These are phyloP conservation scores for Barnettozyma populi DNA, from an alignment of 805 yeast genomes.

Conservation along the genomic window DNA sequence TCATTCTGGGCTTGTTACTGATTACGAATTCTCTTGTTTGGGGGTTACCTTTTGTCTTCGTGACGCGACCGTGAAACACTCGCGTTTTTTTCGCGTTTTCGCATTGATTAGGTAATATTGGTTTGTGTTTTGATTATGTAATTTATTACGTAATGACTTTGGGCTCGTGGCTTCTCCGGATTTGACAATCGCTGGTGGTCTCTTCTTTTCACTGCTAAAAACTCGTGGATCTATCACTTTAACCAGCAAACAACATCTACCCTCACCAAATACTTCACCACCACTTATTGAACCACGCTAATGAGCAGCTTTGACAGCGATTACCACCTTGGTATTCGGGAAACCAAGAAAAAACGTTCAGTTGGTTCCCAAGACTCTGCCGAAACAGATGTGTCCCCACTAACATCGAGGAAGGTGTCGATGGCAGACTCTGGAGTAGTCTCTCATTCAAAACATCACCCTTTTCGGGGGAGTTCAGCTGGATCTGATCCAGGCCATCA, in stretches of 20 bases:
- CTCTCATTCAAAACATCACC: no score
- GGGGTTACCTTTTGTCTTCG: neutral
- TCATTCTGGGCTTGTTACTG: constrained; percentile 12
- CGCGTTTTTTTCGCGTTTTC: neutral
- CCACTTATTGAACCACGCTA: neutral
- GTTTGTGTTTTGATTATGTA: no score
- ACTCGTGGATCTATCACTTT: no score
- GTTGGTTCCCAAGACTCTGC: constrained; percentile 14
- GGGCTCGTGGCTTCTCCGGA: neutral
- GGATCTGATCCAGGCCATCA: neutral
- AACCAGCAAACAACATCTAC: neutral
- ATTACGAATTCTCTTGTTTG: neutral
- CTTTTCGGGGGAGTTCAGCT: neutral
- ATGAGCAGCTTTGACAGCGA: constrained; percentile 9
- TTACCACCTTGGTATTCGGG: constrained; percentile 11
- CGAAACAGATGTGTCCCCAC: constrained; percentile 18
- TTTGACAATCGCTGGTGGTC: no score
- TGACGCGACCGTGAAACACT: neutral
- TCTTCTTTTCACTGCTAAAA: no score
- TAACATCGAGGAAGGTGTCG: constrained; percentile 21
- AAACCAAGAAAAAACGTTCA: constrained; percentile 10
- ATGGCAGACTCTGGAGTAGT: constrained; percentile 14
- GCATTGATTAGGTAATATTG: no score
- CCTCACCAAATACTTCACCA: neutral
- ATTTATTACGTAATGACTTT: no score